Base-by-base conservation (phyloP, 805 yeast genomes). In the Suhomyces sp. region DNA sequence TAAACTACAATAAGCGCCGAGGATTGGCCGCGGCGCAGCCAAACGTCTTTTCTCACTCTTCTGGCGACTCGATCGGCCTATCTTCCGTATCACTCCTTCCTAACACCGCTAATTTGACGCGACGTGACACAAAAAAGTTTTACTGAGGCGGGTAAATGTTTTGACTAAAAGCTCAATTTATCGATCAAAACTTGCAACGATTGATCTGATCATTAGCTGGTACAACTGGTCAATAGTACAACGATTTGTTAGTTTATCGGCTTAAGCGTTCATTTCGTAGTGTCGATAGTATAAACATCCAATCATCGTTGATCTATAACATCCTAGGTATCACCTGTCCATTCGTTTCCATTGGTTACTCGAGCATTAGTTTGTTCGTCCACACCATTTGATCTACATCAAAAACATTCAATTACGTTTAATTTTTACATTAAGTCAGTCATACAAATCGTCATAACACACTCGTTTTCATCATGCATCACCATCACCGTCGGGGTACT, bases 71-170 rank as follows among this genome's bases (percentile, higher is more conserved):
- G 7, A 24, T 24, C 25, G 25, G 25, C 7, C 7, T 24, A 31
- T 31, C 22, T 19, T 17, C 22, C 13, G 41, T 17, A 17, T 17
- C 22, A 9, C 41, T 19, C 40, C 40, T 17, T 17, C 44, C n/a
- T n/a, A n/a, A 15, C 27, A 19, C 44, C 24, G 17, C 29, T 13
- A 22, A 13, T 41, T 6, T 15, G 44, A 46, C 48, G 48, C 48
- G 48, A 46, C 48, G 48, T 46, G 12, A 15, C 48, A 46, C 48
- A 46, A 46, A 46, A 46, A 46, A 46, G 35, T 15, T 46, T 46
- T 46, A 19, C 48, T 20, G 33, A 46, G 48, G 48, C 48, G 48
- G 48, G 48, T 17, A 33, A 46, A 35, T 46, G 43, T 46, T 46
- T 21, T 46, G 41, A 46, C 22, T 20, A 20, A 43, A 25, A 17